Evolutionary conservation across 176 grass and related monocot species (phyloP).

Genomic region (Oryza officinalis): DNA sequence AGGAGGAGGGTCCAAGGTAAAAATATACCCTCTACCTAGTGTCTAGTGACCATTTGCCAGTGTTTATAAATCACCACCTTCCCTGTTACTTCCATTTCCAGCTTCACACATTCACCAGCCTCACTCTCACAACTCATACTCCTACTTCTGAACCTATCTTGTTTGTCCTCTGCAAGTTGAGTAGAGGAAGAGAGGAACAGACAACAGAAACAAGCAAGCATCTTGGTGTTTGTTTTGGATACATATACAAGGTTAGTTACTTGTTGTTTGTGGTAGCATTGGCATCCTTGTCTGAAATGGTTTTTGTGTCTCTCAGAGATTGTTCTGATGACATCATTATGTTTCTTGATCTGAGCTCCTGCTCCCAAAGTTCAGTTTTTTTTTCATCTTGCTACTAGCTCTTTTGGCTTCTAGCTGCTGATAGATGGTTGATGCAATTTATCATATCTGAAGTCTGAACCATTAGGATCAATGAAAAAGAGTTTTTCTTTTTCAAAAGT

Average conservation of each 20-base stretch:
- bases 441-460: background rate
- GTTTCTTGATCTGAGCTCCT: constrained; percentile 9
- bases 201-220: background rate
- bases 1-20: constrained; percentile 37
- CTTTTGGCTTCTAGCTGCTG: background rate
- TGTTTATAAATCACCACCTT: constrained; percentile 49
- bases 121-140: no score
- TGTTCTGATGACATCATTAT: constrained; percentile 12
- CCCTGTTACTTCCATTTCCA: constrained; percentile 13
- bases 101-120: background rate
- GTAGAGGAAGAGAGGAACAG: constrained; percentile 5
- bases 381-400: background rate
- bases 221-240: constrained; percentile 25
- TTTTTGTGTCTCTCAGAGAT: background rate
- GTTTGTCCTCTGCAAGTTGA: constrained; percentile 14
- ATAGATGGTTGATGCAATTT: background rate
- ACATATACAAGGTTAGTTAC: constrained; percentile 24
- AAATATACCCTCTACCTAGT: constrained; percentile 32
- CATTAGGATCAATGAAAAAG: background rate
- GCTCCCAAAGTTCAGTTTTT: background rate
- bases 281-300: background rate
- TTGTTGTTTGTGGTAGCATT: background rate
- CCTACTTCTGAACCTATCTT: background rate
- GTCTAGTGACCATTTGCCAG: constrained; percentile 28
- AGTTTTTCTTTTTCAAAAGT: background rate